Base-by-base conservation (phyloP, 106 monocot species). In the Dioscorea alata region DNA sequence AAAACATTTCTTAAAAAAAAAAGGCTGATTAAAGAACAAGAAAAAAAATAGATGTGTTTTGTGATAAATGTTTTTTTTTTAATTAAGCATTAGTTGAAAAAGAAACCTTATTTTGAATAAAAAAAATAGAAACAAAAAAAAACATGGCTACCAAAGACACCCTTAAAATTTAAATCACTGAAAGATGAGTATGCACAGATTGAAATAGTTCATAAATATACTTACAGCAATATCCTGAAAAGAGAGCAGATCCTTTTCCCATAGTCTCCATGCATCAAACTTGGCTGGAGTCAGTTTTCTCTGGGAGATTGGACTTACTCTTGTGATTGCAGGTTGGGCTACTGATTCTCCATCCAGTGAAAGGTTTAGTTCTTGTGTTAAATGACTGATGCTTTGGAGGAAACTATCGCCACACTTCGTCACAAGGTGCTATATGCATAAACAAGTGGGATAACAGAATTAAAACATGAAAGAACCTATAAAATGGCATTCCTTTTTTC, bases 231-330 rank as follows among this genome's bases (percentile, higher is more conserved):
- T 77, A 78, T 92, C 59, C 33, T 80, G 78, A 68, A 97, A 70
- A 33, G 92, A 85, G 69, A 81, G 60, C 33, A 78, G 77, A 68
- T 61, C 65, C 12, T 77, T 70, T 56, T 97, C 86, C 97, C 97
- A 99, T 82, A 83, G 63, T 87, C 71, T 81, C 97, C 97, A 99
- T 69, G 92, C 86, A 64, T 87, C 81, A 57, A 73, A 74, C 67
- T 82, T 99, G 50, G 90, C 84, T 48, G 85, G 69, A 69, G 76
- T 70, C 22, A 87, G 28, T 56, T 75, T 90, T 81, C 25, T 85
- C 18, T 75, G 71, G 18, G 78, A 72, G 33, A 48, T 49, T 9
- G 71, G 48, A 20, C 56, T 28, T n/a, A 72, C 77, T 66, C 65
- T 72, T n/a, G 72, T 61, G 34, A 33, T 22, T 60, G 59, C 42